Conservation (phyloP, 805 yeast species). For the Saccharomycopsis fibuligera region DNA sequence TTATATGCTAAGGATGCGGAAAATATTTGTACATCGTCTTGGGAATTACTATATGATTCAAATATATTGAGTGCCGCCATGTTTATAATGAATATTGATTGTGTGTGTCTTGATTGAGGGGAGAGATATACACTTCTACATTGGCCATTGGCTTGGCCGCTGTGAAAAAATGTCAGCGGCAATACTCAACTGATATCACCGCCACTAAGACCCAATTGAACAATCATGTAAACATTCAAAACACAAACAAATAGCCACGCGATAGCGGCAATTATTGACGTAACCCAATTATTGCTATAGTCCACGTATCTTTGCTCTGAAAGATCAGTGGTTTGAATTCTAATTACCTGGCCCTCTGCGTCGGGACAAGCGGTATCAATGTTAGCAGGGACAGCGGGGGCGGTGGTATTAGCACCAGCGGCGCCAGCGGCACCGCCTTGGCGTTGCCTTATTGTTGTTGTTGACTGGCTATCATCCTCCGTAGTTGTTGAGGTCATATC, state of each 20-base stretch:
- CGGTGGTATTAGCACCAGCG: neutral
- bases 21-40: too few relatives aligned
- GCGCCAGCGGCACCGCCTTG: neutral
- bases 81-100: neutral
- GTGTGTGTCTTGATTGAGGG: neutral
- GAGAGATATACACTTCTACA: neutral
- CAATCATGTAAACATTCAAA: constrained; percentile 54
- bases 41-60: too few relatives aligned
- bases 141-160: too few relatives aligned
- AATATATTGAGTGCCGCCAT: too few relatives aligned
- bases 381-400: too few relatives aligned
- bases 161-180: too few relatives aligned
- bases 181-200: too few relatives aligned
- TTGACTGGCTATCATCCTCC: neutral
- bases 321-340: neutral
- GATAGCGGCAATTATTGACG: constrained; percentile 42
- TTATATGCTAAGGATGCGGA: too few relatives aligned
- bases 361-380: neutral
- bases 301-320: neutral
- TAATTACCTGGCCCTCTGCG: neutral
- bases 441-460: neutral
- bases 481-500: neutral
- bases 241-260: constrained; percentile 69
- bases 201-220: neutral
- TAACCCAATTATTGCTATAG: constrained; percentile 58